Evolutionary conservation across 164 flowering plant species (phyloP).

Genomic region (Dillenia turbinata): DNA sequence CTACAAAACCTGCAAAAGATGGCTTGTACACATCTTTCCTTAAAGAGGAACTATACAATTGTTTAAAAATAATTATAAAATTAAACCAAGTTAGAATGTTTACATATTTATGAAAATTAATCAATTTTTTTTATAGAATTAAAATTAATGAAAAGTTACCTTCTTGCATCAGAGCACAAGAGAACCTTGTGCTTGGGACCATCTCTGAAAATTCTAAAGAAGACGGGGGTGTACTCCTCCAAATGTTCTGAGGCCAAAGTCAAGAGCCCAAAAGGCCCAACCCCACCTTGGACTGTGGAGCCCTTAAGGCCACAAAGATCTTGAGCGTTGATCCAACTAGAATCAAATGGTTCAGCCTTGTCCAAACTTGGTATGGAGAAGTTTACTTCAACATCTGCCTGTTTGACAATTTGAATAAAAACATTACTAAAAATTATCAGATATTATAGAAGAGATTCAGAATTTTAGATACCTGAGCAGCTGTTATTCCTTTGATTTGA

Average conservation of each 20-base stretch:
- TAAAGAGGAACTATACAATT: slow-evolving; percentile 46
- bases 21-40: slow-evolving; percentile 38
- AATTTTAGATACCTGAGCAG: slow-evolving; percentile 54
- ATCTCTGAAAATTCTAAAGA: slow-evolving; percentile 67
- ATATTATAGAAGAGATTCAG: not conserved
- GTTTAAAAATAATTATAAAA: not conserved
- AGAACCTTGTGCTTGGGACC: slow-evolving; percentile 48
- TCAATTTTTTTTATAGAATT: not conserved
- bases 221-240: slow-evolving; percentile 68
- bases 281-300: slow-evolving; percentile 47
- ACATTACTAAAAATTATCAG: not conserved
- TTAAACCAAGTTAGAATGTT: not conserved
- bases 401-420: slow-evolving; percentile 2
- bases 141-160: slow-evolving; percentile 18
- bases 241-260: slow-evolving; percentile 51
- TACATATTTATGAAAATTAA: not conserved
- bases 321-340: slow-evolving; percentile 54
- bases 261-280: slow-evolving; percentile 89
- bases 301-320: slow-evolving; percentile 52
- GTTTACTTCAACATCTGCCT: slow-evolving; percentile 77
- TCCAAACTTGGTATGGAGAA: slow-evolving; percentile 50
- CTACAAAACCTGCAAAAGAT: slow-evolving; percentile 80
- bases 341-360: slow-evolving; percentile 63
- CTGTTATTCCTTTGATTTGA: slow-evolving; percentile 62
- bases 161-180: slow-evolving; percentile 83